A percentile compares a stretch with the other conserved stretches of the same genome.
These are phyloP conservation scores for Macrophomina tecta DNA, from an alignment of 2,329 filamentous ascomycete species.

Conservation along the genomic window DNA sequence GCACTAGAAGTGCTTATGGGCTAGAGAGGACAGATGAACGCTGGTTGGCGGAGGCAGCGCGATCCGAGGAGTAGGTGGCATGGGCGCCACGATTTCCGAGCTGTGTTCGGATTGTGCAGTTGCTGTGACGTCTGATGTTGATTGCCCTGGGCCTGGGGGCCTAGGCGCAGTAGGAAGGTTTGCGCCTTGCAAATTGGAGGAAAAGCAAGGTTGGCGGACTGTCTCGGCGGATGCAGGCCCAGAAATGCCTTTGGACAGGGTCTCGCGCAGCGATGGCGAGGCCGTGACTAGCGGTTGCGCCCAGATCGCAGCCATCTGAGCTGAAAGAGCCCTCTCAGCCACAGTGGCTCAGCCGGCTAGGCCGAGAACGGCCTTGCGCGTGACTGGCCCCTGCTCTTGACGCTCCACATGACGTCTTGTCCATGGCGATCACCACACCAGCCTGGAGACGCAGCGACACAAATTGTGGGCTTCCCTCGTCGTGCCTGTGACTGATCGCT, in stretches of 20 bases:
- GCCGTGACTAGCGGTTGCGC: background rate
- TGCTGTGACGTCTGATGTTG: constrained; percentile 17
- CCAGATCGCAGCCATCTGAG: background rate
- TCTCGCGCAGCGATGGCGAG: background rate
- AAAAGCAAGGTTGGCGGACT: background rate
- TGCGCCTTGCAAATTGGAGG: constrained; percentile 1
- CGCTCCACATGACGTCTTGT: constrained; percentile 21
- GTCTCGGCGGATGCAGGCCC: background rate
- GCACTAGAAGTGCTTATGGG: background rate
- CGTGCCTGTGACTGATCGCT: constrained; percentile 18
- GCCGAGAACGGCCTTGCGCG: background rate
- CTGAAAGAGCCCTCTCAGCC: background rate
- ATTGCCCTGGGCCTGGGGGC: constrained; percentile 1
- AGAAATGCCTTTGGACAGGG: background rate
- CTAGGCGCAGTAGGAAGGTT: background rate
- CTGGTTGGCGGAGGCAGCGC: background rate
- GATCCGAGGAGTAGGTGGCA: background rate
- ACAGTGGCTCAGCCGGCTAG: constrained; percentile 13
- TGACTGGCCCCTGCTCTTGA: background rate
- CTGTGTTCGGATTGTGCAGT: background rate
- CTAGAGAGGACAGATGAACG: background rate
- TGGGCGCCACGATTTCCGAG: background rate
- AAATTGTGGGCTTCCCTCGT: constrained; percentile 14
- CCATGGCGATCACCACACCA: constrained; percentile 1
- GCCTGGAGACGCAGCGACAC: constrained; percentile 13